Percentiles rank a stretch among this genome's conserved stretches.
Conservation (phyloP, 805 yeast species). For the Barnettozyma botsteinii region DNA sequence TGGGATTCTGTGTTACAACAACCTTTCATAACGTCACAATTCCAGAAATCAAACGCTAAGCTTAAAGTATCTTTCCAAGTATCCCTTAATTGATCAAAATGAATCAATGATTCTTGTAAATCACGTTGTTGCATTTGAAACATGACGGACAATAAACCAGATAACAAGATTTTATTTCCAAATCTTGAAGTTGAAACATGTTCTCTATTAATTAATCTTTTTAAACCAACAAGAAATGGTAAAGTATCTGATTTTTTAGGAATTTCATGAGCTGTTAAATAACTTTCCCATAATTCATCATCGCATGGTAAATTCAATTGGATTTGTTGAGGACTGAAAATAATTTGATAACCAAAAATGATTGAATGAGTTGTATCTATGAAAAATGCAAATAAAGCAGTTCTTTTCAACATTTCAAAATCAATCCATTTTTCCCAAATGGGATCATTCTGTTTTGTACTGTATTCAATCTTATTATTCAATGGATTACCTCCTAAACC, state of each 20-base stretch:
- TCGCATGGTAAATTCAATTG: conserved; percentile 59
- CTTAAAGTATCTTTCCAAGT: conserved; percentile 70
- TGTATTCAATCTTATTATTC: conserved; percentile 26
- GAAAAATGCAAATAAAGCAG: conserved; percentile 77
- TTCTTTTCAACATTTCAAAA: conserved; percentile 69
- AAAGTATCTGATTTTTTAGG: conserved; percentile 25
- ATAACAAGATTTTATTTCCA: conserved; percentile 59
- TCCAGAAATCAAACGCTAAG: conserved; percentile 68
- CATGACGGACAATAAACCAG: conserved; percentile 62
- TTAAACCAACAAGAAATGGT: conserved; percentile 53
- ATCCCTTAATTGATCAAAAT: conserved; percentile 35
- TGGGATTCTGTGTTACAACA: conserved; percentile 24
- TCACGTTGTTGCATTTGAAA: conserved; percentile 71
- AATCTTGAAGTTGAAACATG: conserved; percentile 45
- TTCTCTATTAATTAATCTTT: conserved; percentile 48
- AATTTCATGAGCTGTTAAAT: conserved; percentile 25
- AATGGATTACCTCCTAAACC: conserved; percentile 66
- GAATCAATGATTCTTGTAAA: conserved; percentile 46
- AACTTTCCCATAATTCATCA: conserved; percentile 51
- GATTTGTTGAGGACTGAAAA: conserved; percentile 53
- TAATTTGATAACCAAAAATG: conserved; percentile 66
- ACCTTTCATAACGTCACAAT: conserved; percentile 37
- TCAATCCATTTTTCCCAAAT: conserved; percentile 71
- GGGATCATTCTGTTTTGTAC: conserved; percentile 26
- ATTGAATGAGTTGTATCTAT: conserved; percentile 75